Percentiles rank a stretch among this genome's conserved stretches.
Conservation (phyloP, 345 rosid genomes). For the Corchorus olitorius region DNA sequence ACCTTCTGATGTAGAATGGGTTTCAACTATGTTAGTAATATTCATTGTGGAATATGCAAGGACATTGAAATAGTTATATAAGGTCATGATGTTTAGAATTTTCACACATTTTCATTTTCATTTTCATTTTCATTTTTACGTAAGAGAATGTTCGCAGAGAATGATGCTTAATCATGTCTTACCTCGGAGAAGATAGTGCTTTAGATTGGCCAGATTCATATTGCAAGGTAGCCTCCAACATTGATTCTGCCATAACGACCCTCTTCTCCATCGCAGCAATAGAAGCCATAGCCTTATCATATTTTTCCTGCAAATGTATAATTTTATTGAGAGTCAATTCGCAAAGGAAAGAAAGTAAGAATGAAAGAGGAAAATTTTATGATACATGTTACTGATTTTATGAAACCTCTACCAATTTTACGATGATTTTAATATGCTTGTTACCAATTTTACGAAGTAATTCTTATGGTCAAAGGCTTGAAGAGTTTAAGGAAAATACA, state of each 20-base stretch:
- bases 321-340: constrained; percentile 14
- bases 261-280: constrained; percentile 82
- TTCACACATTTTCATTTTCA: not conserved
- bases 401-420: too few species aligned
- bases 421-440: too few species aligned
- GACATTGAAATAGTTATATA: not conserved
- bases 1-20: too few species aligned
- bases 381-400: too few species aligned
- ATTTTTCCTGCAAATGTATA: constrained; percentile 66
- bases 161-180: constrained; percentile 17
- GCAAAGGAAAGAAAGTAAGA: constrained; percentile 8
- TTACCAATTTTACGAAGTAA: too few species aligned
- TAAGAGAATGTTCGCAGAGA: not conserved
- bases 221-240: constrained; percentile 84
- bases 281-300: constrained; percentile 68
- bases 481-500: not conserved
- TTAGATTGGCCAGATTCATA: constrained; percentile 78
- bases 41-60: not conserved
- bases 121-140: not conserved
- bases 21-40: too few species aligned
- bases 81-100: constrained; percentile 2
- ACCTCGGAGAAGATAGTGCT: constrained; percentile 70
- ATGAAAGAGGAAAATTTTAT: too few species aligned
- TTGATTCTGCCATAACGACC: constrained; percentile 87
- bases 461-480: not conserved